These are phyloP conservation scores for Colletotrichum paranaense DNA, from an alignment of 2,329 filamentous ascomycete genomes.

Conservation along the genomic window DNA sequence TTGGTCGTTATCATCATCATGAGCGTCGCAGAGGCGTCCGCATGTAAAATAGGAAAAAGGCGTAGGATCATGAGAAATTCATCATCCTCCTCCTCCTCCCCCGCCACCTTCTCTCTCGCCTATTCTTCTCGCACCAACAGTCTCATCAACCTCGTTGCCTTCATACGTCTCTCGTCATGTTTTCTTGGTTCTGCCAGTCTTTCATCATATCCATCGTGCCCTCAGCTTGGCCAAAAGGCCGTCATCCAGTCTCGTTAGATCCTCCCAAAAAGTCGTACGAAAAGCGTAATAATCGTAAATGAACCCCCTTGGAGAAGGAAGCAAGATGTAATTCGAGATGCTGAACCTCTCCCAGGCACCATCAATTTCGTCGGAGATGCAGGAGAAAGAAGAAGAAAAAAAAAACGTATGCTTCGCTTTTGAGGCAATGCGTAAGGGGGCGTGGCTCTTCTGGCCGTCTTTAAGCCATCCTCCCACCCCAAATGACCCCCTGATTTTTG, in stretches of 20 bases:
- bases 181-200: neutral
- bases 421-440: conserved; percentile 8
- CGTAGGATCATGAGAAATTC: neutral
- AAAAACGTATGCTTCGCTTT: conserved; percentile 20
- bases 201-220: neutral
- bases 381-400: neutral
- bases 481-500: neutral
- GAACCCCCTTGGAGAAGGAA: neutral
- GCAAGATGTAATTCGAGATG: neutral
- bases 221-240: neutral
- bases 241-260: neutral
- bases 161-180: neutral
- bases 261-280: neutral
- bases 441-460: neutral
- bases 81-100: neutral
- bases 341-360: neutral
- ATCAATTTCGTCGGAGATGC: neutral
- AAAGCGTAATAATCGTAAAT: neutral
- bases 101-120: too few relatives aligned
- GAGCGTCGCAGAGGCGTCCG: neutral
- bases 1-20: conserved; percentile 33
- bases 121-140: neutral
- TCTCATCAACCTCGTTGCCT: neutral
- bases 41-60: neutral
- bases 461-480: neutral